Percentiles rank a stretch among this genome's conserved stretches.
Evolutionary conservation across 495 filamentous ascomycete genomes (phyloP).

Genomic region (Aspergillus saccharolyticus): DNA sequence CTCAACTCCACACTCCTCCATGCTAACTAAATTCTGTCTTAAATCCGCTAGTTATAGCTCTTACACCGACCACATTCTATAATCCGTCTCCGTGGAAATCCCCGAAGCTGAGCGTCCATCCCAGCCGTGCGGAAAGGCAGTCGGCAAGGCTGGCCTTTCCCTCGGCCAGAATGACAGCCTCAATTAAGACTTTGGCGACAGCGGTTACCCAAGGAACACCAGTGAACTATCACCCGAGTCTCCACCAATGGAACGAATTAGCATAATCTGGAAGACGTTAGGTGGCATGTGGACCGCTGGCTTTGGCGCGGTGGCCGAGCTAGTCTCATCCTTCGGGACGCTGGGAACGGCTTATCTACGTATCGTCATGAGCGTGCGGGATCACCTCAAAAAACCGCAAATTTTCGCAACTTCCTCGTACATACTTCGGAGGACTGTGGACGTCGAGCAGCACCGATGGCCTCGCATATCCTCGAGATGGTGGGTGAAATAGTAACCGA

Average conservation of each 20-base stretch:
- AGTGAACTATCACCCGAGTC: background rate
- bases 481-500: too few relatives aligned
- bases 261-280: background rate
- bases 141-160: too few relatives aligned
- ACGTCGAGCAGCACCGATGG: background rate
- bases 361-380: background rate
- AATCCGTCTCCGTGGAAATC: too few relatives aligned
- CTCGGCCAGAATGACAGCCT: background rate
- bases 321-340: background rate
- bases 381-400: background rate
- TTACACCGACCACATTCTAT: too few relatives aligned
- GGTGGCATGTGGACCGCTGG: background rate
- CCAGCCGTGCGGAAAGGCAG: too few relatives aligned
- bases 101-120: too few relatives aligned
- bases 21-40: too few relatives aligned
- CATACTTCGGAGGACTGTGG: background rate
- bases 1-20: too few relatives aligned
- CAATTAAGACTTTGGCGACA: background rate
- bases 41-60: too few relatives aligned
- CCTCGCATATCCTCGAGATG: too few relatives aligned
- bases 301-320: background rate
- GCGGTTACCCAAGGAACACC: background rate
- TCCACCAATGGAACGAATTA: background rate
- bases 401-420: background rate
- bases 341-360: background rate